Percentiles rank a stretch among this genome's conserved stretches.
Evolutionary conservation across 2,329 filamentous ascomycete genomes (phyloP).

Genomic region (Epichloe bromicola): DNA sequence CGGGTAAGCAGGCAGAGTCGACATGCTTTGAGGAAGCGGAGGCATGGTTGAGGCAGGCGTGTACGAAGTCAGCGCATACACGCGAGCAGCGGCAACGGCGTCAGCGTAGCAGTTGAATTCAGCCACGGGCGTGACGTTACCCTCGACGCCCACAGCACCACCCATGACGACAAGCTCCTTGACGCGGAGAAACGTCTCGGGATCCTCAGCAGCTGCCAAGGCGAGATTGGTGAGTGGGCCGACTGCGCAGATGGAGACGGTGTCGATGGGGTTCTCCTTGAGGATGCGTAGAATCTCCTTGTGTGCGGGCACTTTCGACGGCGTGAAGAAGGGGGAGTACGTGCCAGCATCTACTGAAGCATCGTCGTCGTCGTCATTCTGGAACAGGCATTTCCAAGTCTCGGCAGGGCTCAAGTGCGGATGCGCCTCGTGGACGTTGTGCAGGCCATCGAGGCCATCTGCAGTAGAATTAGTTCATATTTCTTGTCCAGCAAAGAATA

Average conservation of each 20-base stretch:
- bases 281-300: slow-evolving; percentile 84
- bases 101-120: slow-evolving; percentile 97
- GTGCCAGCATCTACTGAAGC: slow-evolving; percentile 26
- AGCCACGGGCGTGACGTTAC: slow-evolving; percentile 74
- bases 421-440: slow-evolving; percentile 61
- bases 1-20: slow-evolving; percentile 49
- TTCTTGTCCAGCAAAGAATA: too few species aligned
- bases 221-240: slow-evolving; percentile 92
- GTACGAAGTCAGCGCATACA: slow-evolving; percentile 65
- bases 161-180: slow-evolving; percentile 96
- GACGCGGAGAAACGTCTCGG: slow-evolving; percentile 74
- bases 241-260: slow-evolving; percentile 79
- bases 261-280: slow-evolving; percentile 66
- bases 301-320: slow-evolving; percentile 62
- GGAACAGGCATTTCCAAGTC: slow-evolving; percentile 59
- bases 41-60: slow-evolving; percentile 72
- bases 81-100: slow-evolving; percentile 58
- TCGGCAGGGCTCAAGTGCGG: slow-evolving; percentile 64
- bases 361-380: slow-evolving; percentile 12
- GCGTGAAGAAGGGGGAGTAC: slow-evolving; percentile 53
- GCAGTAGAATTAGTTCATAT: background rate
- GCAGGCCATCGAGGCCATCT: slow-evolving; percentile 68
- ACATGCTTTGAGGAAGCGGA: slow-evolving; percentile 38
- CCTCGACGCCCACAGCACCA: slow-evolving; percentile 63
- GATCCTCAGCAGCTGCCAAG: slow-evolving; percentile 74